Conservation (phyloP, 208 protist species). For the Leishmania guyanensis region DNA sequence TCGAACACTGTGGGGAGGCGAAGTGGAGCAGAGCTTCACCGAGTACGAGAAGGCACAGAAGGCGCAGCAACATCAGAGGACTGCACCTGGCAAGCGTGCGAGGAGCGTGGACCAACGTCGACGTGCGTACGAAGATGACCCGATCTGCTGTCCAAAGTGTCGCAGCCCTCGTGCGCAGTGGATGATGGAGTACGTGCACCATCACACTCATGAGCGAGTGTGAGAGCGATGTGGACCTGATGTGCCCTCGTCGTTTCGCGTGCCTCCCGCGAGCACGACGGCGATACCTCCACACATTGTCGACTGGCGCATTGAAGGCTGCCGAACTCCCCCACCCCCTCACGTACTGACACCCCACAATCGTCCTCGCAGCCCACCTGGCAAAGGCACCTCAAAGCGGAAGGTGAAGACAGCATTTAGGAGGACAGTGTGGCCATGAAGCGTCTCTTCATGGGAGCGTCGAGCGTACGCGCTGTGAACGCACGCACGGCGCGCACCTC, state of each 20-base stretch:
- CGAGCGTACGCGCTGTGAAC: not conserved
- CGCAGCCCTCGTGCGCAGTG: conserved; percentile 72
- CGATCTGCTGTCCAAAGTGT: conserved; percentile 63
- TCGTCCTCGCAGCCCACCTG: not conserved
- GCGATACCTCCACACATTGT: not conserved
- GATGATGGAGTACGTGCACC: conserved; percentile 87
- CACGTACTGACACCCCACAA: not conserved
- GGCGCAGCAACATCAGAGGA: conserved; percentile 26
- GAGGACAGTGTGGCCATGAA: not conserved
- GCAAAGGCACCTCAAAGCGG: not conserved
- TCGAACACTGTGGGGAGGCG: conserved; percentile 59
- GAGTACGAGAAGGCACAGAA: conserved; percentile 55
- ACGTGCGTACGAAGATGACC: conserved; percentile 27
- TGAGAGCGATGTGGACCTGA: conserved; percentile 1
- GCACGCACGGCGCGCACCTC: not conserved
- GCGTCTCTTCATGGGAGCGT: not conserved
- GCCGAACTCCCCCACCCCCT: not conserved
- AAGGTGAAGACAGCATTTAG: not conserved
- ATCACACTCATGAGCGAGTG: conserved; percentile 58
- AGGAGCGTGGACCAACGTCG: conserved; percentile 52
- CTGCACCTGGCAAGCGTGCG: conserved; percentile 42
- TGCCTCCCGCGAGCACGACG: not conserved
- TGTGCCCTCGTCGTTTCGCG: not conserved
- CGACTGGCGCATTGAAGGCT: not conserved
- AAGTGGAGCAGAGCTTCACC: conserved; percentile 70